Percentiles rank a stretch among this genome's conserved stretches.
Conservation (phyloP, 805 yeast genomes). For the Danielia reshetovae region DNA sequence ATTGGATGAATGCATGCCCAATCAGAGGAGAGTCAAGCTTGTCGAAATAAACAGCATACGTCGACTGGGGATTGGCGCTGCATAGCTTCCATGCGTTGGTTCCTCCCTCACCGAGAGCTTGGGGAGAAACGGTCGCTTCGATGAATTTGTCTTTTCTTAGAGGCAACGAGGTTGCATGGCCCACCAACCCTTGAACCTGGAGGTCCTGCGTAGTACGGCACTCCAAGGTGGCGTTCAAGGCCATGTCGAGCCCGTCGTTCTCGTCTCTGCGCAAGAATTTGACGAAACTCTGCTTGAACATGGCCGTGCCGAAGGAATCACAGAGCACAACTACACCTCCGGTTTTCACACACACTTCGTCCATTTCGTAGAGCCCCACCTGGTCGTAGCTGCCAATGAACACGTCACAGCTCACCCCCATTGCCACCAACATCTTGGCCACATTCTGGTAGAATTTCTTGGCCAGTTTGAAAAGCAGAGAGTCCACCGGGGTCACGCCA, state of each 20-base stretch:
- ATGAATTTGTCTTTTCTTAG: slow-evolving; percentile 23
- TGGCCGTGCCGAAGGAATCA: slow-evolving; percentile 64
- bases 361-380: slow-evolving; percentile 66
- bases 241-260: slow-evolving; percentile 42
- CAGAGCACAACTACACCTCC: slow-evolving; percentile 63
- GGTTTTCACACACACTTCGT: slow-evolving; percentile 49
- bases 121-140: slow-evolving; percentile 27
- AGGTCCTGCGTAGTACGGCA: slow-evolving; percentile 48
- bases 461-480: slow-evolving; percentile 32
- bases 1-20: slow-evolving; percentile 44
- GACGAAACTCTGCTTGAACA: slow-evolving; percentile 61
- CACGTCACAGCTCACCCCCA: slow-evolving; percentile 54
- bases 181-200: slow-evolving; percentile 56
- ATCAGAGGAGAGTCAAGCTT: slow-evolving; percentile 31
- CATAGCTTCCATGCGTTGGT: slow-evolving; percentile 62
- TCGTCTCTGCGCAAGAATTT: slow-evolving; percentile 41
- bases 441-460: slow-evolving; percentile 45
- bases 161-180: slow-evolving; percentile 53
- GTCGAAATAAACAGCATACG: slow-evolving; percentile 59
- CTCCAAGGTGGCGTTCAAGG: slow-evolving; percentile 58
- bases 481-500: slow-evolving; percentile 23
- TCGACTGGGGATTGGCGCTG: slow-evolving; percentile 50
- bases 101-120: slow-evolving; percentile 44
- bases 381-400: slow-evolving; percentile 69
- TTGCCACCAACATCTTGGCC: slow-evolving; percentile 43